These are phyloP conservation scores for Pezicula neosporulosa DNA, from an alignment of 2,329 filamentous ascomycete genomes.

Conservation along the genomic window DNA sequence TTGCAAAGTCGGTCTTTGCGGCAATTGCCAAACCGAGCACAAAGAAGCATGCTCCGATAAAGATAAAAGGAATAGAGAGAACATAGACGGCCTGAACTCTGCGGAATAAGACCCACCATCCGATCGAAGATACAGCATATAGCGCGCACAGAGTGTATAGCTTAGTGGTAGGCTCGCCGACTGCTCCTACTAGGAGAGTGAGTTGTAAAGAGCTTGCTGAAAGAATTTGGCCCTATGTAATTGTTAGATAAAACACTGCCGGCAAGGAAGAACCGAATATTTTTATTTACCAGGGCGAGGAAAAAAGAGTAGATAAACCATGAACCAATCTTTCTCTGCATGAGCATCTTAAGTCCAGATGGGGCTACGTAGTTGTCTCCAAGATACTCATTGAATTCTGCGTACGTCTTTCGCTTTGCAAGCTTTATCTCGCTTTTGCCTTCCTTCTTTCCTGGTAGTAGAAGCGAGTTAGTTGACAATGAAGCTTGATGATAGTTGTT, in stretches of 20 bases:
- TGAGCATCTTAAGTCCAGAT: conserved; percentile 48
- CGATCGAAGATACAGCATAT: conserved; percentile 51
- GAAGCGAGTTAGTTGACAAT: background rate
- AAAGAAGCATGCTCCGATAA: conserved; percentile 60
- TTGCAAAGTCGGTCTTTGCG: conserved; percentile 20
- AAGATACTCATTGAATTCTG: conserved; percentile 25
- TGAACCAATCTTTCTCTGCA: conserved; percentile 53
- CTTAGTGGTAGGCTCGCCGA: conserved; percentile 48
- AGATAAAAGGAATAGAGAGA: conserved; percentile 56
- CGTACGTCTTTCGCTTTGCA: conserved; percentile 45
- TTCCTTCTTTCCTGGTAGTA: background rate
- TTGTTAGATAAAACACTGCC: background rate
- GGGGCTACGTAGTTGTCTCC: conserved; percentile 47
- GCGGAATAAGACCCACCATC: conserved; percentile 62
- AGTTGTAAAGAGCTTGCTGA: conserved; percentile 65
- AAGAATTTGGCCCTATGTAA: conserved; percentile 46
- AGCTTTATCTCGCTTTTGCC: conserved; percentile 21
- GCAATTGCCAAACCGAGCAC: conserved; percentile 58
- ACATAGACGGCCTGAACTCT: conserved; percentile 50
- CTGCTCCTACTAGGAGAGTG: conserved; percentile 61
- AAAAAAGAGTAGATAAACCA: conserved; percentile 61
- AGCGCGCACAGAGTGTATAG: conserved; percentile 57
- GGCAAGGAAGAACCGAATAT: background rate
- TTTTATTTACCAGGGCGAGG: conserved; percentile 38
- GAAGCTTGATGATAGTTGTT: conserved; percentile 49